Conservation (phyloP, 495 filamentous ascomycete genomes). For the Trichocladium uniseriatum region DNA sequence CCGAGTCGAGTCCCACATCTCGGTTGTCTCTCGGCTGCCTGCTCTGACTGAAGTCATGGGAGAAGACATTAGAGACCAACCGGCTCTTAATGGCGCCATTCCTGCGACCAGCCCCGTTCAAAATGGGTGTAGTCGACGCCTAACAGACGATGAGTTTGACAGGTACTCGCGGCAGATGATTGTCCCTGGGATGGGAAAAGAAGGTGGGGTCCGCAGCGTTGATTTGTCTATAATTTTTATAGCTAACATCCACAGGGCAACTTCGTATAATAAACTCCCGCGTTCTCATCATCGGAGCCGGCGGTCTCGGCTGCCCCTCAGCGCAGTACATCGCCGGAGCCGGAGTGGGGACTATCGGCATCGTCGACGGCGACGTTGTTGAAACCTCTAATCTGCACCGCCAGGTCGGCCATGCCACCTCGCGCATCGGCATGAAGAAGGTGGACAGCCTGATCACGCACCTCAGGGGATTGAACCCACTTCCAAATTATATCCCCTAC, state of each 20-base stretch:
- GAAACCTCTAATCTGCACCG: conserved; percentile 89
- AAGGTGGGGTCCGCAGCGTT: conserved; percentile 39
- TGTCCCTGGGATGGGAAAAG: conserved; percentile 71
- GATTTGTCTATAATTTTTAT: neutral
- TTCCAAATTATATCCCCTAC: conserved; percentile 53
- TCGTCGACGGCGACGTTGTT: conserved; percentile 81
- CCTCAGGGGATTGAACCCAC: conserved; percentile 59
- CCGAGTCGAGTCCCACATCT: too few relatives aligned
- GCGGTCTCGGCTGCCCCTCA: conserved; percentile 86
- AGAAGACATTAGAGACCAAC: neutral
- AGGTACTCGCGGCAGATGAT: conserved; percentile 93
- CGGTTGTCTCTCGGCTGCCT: too few relatives aligned
- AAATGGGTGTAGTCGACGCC: conserved; percentile 4
- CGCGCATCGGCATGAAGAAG: conserved; percentile 66
- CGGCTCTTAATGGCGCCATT: neutral
- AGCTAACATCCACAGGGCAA: conserved; percentile 50
- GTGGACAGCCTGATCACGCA: conserved; percentile 68
- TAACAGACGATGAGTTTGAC: conserved; percentile 25
- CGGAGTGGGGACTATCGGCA: conserved; percentile 71
- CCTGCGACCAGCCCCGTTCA: neutral
- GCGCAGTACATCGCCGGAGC: conserved; percentile 83
- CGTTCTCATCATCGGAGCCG: conserved; percentile 82
- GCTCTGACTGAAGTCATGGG: neutral
- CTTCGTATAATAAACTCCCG: conserved; percentile 58
- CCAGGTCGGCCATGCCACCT: conserved; percentile 70